Evolutionary conservation across 306 rosid species (phyloP).

Genomic region (Senna siamea): DNA sequence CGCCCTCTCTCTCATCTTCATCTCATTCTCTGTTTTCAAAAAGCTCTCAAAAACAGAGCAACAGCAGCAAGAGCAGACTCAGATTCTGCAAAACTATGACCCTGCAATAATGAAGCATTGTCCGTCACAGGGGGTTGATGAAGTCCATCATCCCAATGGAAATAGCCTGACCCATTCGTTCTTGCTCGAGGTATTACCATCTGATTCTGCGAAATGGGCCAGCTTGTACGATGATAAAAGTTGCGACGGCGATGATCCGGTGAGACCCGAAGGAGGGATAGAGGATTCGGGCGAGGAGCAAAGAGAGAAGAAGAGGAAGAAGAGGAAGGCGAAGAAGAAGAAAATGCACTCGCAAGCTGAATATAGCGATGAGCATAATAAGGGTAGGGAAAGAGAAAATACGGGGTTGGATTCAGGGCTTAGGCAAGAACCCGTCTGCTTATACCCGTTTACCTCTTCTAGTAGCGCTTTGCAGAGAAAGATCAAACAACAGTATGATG

Average conservation of each 20-base stretch:
- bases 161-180: slow-evolving; percentile 48
- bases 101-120: slow-evolving; percentile 21
- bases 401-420: slow-evolving; percentile 40
- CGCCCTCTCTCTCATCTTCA: slow-evolving; percentile 35
- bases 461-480: slow-evolving; percentile 75
- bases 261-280: slow-evolving; percentile 25
- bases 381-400: too few relatives aligned
- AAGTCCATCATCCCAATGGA: slow-evolving; percentile 21
- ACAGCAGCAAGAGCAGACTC: slow-evolving; percentile 34
- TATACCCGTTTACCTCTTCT: slow-evolving; percentile 76
- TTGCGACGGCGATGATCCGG: slow-evolving; percentile 30
- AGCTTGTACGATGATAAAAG: slow-evolving; percentile 41
- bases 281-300: slow-evolving; percentile 41
- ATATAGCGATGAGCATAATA: slow-evolving; percentile 20
- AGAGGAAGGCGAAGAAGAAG: slow-evolving; percentile 70
- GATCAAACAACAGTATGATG: slow-evolving; percentile 81
- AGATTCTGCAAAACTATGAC: slow-evolving; percentile 24
- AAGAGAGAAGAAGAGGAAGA: slow-evolving; percentile 64
- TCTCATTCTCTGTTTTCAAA: slow-evolving; percentile 42
- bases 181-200: slow-evolving; percentile 49
- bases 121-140: slow-evolving; percentile 21
- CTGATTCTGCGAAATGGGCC: slow-evolving; percentile 64
- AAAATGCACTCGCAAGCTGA: slow-evolving; percentile 39
- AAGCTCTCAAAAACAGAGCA: slow-evolving; percentile 37
- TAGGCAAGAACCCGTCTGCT: slow-evolving; percentile 50